Evolutionary conservation across 495 filamentous ascomycete genomes (phyloP).

Genomic region (Usnea hakonensis): DNA sequence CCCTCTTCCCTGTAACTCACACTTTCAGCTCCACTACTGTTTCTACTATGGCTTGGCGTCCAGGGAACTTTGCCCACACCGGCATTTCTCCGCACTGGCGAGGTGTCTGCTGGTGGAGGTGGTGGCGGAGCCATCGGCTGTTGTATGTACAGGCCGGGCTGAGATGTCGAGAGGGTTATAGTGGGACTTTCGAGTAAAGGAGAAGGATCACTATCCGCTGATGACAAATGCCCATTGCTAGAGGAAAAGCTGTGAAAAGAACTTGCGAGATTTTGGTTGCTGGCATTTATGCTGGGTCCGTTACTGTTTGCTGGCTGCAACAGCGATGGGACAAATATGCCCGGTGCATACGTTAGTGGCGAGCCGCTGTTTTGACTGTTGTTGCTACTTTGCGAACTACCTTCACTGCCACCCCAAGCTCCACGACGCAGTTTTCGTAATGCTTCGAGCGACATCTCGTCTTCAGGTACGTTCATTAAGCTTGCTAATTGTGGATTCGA

Average conservation of each 20-base stretch:
- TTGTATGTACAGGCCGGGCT: constrained; percentile 9
- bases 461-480: constrained; percentile 50
- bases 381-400: constrained; percentile 57
- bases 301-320: constrained; percentile 14
- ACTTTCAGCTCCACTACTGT: constrained; percentile 43
- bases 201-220: constrained; percentile 33
- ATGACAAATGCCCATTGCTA: constrained; percentile 30
- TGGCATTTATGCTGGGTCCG: constrained; percentile 1
- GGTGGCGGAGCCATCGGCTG: constrained; percentile 6
- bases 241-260: constrained; percentile 21
- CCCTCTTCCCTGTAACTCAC: constrained; percentile 50
- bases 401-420: constrained; percentile 76
- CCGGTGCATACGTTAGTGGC: constrained; percentile 16
- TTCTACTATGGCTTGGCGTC: constrained; percentile 26
- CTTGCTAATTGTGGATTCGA: constrained; percentile 58
- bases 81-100: constrained; percentile 8
- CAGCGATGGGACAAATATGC: constrained; percentile 32
- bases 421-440: constrained; percentile 64
- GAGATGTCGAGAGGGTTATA: constrained; percentile 16
- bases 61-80: not conserved
- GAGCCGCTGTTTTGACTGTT: constrained; percentile 46
- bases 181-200: constrained; percentile 29
- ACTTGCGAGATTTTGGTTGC: constrained; percentile 25
- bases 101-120: constrained; percentile 4
- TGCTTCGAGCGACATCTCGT: constrained; percentile 63